phyloP scores from a whole-genome alignment of 176 grass and related monocot genomes.

The Lolium rigidum region DNA sequence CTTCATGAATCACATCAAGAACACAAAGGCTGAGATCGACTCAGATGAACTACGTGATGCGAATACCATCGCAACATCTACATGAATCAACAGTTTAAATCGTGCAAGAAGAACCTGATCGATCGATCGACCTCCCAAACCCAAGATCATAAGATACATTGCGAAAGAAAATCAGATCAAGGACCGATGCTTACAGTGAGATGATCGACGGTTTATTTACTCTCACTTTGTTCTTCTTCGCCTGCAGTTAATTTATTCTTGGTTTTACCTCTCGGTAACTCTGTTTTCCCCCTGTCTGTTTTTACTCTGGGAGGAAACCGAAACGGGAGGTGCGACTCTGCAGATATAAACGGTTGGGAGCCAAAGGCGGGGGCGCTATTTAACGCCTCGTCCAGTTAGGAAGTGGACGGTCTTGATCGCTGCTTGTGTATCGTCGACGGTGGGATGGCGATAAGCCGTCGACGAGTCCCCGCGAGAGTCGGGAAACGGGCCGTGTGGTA shows the following conservation, averaged over 20 bases:
- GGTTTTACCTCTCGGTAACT: slow-evolving; percentile 4
- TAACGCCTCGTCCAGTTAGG: neutral
- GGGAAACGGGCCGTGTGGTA: neutral
- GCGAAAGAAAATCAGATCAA: neutral
- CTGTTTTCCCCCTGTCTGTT: slow-evolving; percentile 2
- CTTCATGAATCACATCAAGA: neutral
- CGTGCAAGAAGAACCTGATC: neutral
- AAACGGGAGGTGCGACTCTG: slow-evolving; percentile 14
- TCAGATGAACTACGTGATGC: neutral
- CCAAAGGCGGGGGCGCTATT: slow-evolving; percentile 13
- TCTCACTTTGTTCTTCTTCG: slow-evolving; percentile 4
- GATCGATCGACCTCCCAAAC: too few species aligned
- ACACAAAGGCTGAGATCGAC: neutral
- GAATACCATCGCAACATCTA: neutral
- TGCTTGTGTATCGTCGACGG: neutral
- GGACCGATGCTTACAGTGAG: slow-evolving; percentile 14
- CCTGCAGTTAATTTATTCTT: slow-evolving; percentile 27
- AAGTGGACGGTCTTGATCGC: neutral
- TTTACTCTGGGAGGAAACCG: slow-evolving; percentile 37
- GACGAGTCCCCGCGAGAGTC: slow-evolving; percentile 2
- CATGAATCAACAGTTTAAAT: neutral
- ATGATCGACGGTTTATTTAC: slow-evolving; percentile 22
- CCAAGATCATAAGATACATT: neutral
- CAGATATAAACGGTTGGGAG: slow-evolving; percentile 49
- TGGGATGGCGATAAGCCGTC: neutral